These are phyloP conservation scores for Marasmius tenuissimus DNA, from an alignment of 1,284 basidiomycete genomes.

Conservation along the genomic window DNA sequence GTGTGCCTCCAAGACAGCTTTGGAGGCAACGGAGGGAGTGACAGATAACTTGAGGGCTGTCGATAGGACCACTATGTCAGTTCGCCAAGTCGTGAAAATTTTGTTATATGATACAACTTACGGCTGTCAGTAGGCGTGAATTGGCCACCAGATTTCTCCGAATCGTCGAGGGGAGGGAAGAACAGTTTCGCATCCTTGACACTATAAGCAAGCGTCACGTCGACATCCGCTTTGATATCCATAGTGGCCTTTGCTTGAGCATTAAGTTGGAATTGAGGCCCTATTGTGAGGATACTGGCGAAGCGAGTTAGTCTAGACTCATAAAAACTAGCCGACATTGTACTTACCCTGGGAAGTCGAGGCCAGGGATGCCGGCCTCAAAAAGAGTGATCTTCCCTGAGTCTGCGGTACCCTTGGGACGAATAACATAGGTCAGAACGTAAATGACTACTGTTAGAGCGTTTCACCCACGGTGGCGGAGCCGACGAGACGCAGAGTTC, in stretches of 20 bases:
- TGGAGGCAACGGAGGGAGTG: constrained; percentile 29
- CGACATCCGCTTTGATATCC: constrained; percentile 9
- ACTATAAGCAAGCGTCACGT: constrained; percentile 18
- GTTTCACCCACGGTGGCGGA: constrained; percentile 5
- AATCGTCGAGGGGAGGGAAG: constrained; percentile 35
- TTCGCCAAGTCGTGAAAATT: constrained; percentile 3
- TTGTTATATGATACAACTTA: constrained; percentile 19
- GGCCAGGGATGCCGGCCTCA: constrained; percentile 15
- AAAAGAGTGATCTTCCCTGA: constrained; percentile 12
- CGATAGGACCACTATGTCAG: not conserved
- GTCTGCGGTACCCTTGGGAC: constrained; percentile 7
- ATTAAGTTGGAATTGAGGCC: constrained; percentile 11
- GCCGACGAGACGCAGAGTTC: constrained; percentile 6
- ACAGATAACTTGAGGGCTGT: constrained; percentile 35
- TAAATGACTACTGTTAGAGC: not conserved
- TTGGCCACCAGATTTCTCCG: constrained; percentile 17
- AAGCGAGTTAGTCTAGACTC: not conserved
- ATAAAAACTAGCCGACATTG: not conserved
- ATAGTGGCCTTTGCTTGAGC: constrained; percentile 12
- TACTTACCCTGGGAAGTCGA: constrained; percentile 16
- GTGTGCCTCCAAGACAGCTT: constrained; percentile 37
- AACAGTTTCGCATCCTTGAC: constrained; percentile 22
- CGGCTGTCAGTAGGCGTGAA: constrained; percentile 35
- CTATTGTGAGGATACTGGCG: constrained; percentile 14
- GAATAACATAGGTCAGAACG: not conserved